Evolutionary conservation across 1,284 basidiomycete species (phyloP).

Genomic region (Cutaneotrichosporon mucoides): DNA sequence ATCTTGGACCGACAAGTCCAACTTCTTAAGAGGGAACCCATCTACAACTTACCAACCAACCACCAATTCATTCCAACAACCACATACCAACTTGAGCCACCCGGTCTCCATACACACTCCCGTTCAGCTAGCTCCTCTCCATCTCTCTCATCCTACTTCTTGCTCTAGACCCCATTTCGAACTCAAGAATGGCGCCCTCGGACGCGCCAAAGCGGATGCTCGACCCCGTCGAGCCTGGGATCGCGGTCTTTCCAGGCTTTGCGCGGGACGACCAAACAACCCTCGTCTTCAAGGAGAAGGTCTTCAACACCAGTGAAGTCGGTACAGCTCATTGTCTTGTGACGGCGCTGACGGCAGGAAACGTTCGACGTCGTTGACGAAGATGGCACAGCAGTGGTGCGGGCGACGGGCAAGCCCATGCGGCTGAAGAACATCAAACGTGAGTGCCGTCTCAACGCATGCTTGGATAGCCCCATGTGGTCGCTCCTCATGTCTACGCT

Average conservation of each 20-base stretch:
- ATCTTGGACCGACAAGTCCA: no score
- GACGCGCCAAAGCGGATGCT: slow-evolving; percentile 5
- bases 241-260: background rate
- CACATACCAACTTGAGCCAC: no score
- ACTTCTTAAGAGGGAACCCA: no score
- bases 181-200: background rate
- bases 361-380: slow-evolving; percentile 5
- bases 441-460: background rate
- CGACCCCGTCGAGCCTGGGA: slow-evolving; percentile 3
- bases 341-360: background rate
- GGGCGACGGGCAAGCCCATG: background rate
- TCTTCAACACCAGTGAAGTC: background rate
- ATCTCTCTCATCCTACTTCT: background rate
- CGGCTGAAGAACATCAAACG: slow-evolving; percentile 1
- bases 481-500: no score
- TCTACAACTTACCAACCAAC: no score
- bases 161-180: background rate
- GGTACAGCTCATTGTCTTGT: background rate
- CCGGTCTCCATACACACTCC: no score
- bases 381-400: background rate
- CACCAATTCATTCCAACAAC: no score
- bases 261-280: background rate
- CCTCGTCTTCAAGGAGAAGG: slow-evolving; percentile 3
- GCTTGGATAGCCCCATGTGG: no score
- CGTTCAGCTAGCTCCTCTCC: no score